Percentiles rank a stretch among this genome's conserved stretches.
Evolutionary conservation across 345 rosid genomes (phyloP).

Genomic region (Gossypium herbaceum): DNA sequence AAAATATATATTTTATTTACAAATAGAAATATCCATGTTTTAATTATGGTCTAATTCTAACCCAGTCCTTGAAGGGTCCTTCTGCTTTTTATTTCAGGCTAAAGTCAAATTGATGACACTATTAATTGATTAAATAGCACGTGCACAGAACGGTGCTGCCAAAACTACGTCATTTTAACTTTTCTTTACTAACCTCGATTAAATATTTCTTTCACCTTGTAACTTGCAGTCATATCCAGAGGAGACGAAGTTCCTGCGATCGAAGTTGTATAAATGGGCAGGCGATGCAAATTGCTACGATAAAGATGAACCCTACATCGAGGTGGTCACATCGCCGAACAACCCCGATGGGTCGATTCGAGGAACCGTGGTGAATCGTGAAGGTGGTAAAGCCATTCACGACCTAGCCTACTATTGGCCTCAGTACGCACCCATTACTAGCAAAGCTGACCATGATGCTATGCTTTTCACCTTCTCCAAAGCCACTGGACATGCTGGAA

Average conservation of each 20-base stretch:
- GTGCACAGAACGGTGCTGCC: too few relatives aligned
- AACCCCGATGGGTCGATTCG: constrained; percentile 78
- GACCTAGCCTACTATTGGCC: constrained; percentile 97
- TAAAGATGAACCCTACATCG: constrained; percentile 55
- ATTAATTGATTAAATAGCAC: too few relatives aligned
- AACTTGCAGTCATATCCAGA: constrained; percentile 54
- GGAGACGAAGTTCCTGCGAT: constrained; percentile 42
- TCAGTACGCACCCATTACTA: constrained; percentile 70
- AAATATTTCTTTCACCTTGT: neutral
- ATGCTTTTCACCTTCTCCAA: constrained; percentile 94
- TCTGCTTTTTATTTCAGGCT: too few relatives aligned
- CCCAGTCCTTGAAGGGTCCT: too few relatives aligned
- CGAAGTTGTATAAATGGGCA: constrained; percentile 73
- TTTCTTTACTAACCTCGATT: neutral
- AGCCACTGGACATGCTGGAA: constrained; percentile 88
- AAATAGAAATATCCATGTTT: too few relatives aligned
- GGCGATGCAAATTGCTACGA: constrained; percentile 69
- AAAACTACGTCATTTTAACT: too few relatives aligned
- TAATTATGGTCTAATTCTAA: too few relatives aligned
- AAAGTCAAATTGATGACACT: too few relatives aligned
- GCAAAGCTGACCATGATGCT: constrained; percentile 52
- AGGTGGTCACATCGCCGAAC: constrained; percentile 71
- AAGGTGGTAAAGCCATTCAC: constrained; percentile 51
- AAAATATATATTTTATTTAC: too few relatives aligned
- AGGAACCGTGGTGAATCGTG: constrained; percentile 59